Evolutionary conservation across 2,329 filamentous ascomycete genomes (phyloP), one percentile per base, ranked within the genome.

Genomic region (Didymella arachidicola): DNA sequence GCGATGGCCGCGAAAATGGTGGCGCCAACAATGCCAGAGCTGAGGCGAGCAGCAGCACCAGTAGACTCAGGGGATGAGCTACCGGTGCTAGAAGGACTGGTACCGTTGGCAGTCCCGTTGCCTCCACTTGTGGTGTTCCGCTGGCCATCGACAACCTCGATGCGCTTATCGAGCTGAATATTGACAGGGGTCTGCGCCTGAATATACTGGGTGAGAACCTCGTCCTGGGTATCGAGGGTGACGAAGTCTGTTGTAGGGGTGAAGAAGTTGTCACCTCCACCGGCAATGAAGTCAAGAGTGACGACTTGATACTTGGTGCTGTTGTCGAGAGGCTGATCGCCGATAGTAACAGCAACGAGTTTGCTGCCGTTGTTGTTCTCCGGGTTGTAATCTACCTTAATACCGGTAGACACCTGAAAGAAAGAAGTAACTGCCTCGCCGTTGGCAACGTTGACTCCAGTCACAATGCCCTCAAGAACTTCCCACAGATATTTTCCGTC

Each of bases 271-370:
- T 89, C 87, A 14, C 87, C 87, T 11, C 73, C 73, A 2, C 81
- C 81, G 1, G 86, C 85, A 0, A 89, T 63, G 64, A 89, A 89
- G 65, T 89, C 87, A 1, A 88, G 77, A 0, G 87, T 89, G 16
- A 87, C 84, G 19, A 89, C 72, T 11, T 79, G 81, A 71, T 89
- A 89, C 27, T 80, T 76, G 16, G 72, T 73, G 11, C 71, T 72
- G 11, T 79, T 73, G 32, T 84, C 80, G 2, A 89, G 75, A 0
- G 78, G 73, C 63, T 80, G 66, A 14, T 78, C 83, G 30, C 78
- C 80, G 34, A 89, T 79, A 1, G 77, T 81, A 1, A 87, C 79
- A 16, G 79, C 77, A 18, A 87, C 78, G 3, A 89, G 81, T 54
- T 79, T 83, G 30, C 75, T 80, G 41, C 83, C 83, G 29, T 78